These are phyloP conservation scores for Gaeumannomyces sp. DNA, from an alignment of 2,329 filamentous ascomycete genomes.

Conservation along the genomic window DNA sequence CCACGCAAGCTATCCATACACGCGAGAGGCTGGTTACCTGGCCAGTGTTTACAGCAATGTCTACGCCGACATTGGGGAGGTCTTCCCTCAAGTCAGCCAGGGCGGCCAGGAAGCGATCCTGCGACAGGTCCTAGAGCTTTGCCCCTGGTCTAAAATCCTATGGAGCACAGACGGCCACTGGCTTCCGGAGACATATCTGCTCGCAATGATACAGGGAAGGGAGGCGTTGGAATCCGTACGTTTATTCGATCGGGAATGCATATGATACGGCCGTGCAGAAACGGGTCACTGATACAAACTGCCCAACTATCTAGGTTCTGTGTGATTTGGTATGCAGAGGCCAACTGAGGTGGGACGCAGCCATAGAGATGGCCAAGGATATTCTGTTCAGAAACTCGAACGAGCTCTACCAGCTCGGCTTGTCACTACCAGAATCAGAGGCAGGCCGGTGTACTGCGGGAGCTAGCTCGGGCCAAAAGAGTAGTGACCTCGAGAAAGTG, in stretches of 20 bases:
- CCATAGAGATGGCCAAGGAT: slow-evolving; percentile 56
- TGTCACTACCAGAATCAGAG: slow-evolving; percentile 29
- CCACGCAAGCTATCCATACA: slow-evolving; percentile 77
- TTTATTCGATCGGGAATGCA: neutral
- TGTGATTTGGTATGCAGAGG: slow-evolving; percentile 59
- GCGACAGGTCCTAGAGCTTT: slow-evolving; percentile 67
- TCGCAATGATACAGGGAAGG: slow-evolving; percentile 66
- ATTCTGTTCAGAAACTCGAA: slow-evolving; percentile 76
- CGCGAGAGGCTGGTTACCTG: slow-evolving; percentile 70
- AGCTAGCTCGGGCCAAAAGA: slow-evolving; percentile 6
- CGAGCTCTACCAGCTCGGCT: slow-evolving; percentile 59
- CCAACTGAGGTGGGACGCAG: slow-evolving; percentile 55
- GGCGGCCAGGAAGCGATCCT: slow-evolving; percentile 68
- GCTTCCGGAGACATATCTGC: slow-evolving; percentile 70
- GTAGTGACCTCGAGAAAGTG: slow-evolving; percentile 30
- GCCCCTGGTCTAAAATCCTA: slow-evolving; percentile 66
- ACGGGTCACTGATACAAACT: neutral
- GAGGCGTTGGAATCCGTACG: slow-evolving; percentile 61
- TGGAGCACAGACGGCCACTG: slow-evolving; percentile 79
- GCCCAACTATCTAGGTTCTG: slow-evolving; percentile 45
- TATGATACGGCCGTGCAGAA: neutral
- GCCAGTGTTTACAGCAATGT: slow-evolving; percentile 72
- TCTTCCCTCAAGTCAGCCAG: slow-evolving; percentile 72
- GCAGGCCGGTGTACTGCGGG: neutral
- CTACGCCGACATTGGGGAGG: slow-evolving; percentile 76